Base-by-base conservation (phyloP, 345 rosid genomes). In the Pelargonium nanum region DNA sequence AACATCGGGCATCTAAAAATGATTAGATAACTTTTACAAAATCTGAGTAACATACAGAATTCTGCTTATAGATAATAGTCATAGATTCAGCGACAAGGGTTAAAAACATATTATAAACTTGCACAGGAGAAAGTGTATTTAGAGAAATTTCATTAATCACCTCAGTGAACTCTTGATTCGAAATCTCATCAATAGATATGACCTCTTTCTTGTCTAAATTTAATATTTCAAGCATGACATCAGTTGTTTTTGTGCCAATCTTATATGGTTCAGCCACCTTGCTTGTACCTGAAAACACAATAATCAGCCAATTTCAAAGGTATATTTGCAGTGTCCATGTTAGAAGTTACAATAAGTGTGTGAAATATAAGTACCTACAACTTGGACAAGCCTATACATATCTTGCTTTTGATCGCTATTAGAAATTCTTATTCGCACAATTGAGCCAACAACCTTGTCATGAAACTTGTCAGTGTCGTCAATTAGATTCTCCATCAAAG, bases 161-260 rank as follows among this genome's bases (percentile, higher is more conserved):
- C 97, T 87, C 88, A 56, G 96, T 77, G 75, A 93, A 84, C 48
- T 87, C 91, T 67, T 93, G 87, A 74, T 87, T 80, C 63, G 99
- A 89, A 62, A 93, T 81, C 62, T 64, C 86, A 70, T 83, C 75
- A 56, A 93, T 79, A 56, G 92, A 74, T 60, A 87, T 64, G 65
- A 83, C 69, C 76, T 89, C 97, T 67, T 80, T 84, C 80, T 79
- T 85, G 71, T 79, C 84, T 65, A 86, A 71, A 75, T 87, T 85
- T 57, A 71, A 63, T 73, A 89, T 80, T 76, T 85, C 94, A 53
- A 93, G 86, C 85, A 77, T 78, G 53, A 81, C 16, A 71, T 81
- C 76, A 24, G 84, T 69, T 54, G 79, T 76, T 68, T 76, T 82
- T 58, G 75, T 57, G 50, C 94, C 97, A 68, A 84, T 65, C 73